These are phyloP conservation scores for Gossypium trilobum DNA, from an alignment of 441 rosid genomes.

Conservation along the genomic window DNA sequence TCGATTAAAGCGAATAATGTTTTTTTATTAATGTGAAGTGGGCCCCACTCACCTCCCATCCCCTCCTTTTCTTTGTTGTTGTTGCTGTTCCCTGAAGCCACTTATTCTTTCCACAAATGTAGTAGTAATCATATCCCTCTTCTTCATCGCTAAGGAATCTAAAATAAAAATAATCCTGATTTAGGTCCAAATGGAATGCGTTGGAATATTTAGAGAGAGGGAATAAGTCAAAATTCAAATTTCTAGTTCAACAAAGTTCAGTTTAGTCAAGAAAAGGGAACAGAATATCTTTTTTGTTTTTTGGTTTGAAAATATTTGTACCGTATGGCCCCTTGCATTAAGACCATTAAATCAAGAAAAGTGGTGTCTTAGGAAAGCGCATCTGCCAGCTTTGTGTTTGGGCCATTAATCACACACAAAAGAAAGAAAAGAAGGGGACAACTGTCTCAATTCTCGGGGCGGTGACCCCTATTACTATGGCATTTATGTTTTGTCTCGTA, in stretches of 20 bases:
- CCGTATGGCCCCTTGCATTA: not conserved
- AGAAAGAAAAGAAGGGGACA: not conserved
- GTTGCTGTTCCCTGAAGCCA: constrained; percentile 6
- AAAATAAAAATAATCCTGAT: not conserved
- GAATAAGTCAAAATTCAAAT: constrained; percentile 9
- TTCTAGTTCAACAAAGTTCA: not conserved
- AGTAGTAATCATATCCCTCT: not conserved
- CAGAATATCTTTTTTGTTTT: not conserved
- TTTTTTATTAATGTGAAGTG: not conserved
- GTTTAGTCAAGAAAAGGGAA: not conserved
- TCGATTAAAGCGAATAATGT: constrained; percentile 16
- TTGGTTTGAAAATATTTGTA: not conserved
- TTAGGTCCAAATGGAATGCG: not conserved
- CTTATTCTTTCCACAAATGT: constrained; percentile 13
- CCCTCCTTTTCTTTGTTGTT: not conserved
- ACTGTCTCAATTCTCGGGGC: constrained; percentile 26
- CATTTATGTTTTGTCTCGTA: not conserved
- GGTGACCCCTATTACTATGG: not conserved
- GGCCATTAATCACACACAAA: constrained; percentile 3
- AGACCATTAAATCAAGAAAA: not conserved
- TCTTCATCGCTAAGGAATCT: not conserved
- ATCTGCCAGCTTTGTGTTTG: constrained; percentile 18
- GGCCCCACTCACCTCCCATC: not conserved
- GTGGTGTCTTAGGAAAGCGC: constrained; percentile 18
- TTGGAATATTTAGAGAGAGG: not conserved